Evolutionary conservation across 2,329 filamentous ascomycete genomes (phyloP), one percentile per base, ranked within the genome.

Genomic region (Penicillium brevicompactum): DNA sequence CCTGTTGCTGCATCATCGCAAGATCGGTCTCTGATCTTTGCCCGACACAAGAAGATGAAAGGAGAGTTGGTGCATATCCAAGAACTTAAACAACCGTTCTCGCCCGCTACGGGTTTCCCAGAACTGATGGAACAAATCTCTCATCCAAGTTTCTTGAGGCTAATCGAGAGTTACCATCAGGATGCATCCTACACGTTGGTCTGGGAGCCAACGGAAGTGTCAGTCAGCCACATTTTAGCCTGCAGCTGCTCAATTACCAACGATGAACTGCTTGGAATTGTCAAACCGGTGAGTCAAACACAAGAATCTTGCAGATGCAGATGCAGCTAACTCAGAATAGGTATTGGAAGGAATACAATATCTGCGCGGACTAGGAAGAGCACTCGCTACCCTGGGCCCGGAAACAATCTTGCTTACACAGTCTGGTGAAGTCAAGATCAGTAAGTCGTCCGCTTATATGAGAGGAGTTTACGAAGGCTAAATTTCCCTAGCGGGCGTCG

Each of bases 141-240:
- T n/a, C n/a, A n/a, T n/a, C n/a, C n/a, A n/a, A n/a, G n/a, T n/a
- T n/a, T n/a, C n/a, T n/a, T n/a, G n/a, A n/a, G n/a, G n/a, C n/a
- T n/a, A n/a, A n/a, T n/a, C n/a, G n/a, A n/a, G n/a, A n/a, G n/a
- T n/a, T n/a, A n/a, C n/a, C n/a, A n/a, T n/a, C n/a, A n/a, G n/a
- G n/a, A n/a, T n/a, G n/a, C n/a, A n/a, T n/a, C n/a, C n/a, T n/a
- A n/a, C n/a, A n/a, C n/a, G n/a, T n/a, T n/a, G n/a, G n/a, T n/a
- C n/a, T n/a, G n/a, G n/a, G 54, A 56, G 18, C 49, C 46, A 31
- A 47, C 41, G n/a, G 54, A 56, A 49, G 42, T 56, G 18, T 53
- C 54, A 18, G 38, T 56, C 32, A 40, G n/a, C 11, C 34, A 56
- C 22, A 56, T 56, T 8, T 31, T 56, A 43, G 54, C 54, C 16